Conservation (phyloP, 2,329 filamentous ascomycete species). For the Teratosphaeriaceae sp. region DNA sequence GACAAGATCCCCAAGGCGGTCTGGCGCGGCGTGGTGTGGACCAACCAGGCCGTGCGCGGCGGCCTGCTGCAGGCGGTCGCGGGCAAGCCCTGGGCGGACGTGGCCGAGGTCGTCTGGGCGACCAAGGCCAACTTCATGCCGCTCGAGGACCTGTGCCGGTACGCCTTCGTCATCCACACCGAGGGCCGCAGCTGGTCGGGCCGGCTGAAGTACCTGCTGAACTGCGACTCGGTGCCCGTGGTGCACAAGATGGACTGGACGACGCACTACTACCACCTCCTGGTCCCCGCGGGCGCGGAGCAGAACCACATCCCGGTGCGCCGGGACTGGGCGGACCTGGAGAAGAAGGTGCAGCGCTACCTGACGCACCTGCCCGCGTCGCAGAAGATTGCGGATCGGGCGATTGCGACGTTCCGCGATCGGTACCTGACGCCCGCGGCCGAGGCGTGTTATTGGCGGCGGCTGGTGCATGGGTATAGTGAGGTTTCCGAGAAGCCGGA, state of each 20-base stretch:
- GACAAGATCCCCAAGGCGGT: constrained; percentile 24
- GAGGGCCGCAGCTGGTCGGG: constrained; percentile 25
- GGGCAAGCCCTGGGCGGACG: constrained; percentile 32
- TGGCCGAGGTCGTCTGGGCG: constrained; percentile 23
- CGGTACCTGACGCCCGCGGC: constrained; percentile 2
- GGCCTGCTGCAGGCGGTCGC: constrained; percentile 24
- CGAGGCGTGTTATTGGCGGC: constrained; percentile 3
- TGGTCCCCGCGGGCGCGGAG: constrained; percentile 15
- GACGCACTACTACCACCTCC: constrained; percentile 21
- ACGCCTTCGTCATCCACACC: constrained; percentile 22
- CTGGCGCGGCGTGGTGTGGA: constrained; percentile 26
- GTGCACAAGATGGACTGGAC: constrained; percentile 23
- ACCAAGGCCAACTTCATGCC: constrained; percentile 15
- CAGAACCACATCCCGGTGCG: constrained; percentile 25
- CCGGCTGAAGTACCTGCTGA: constrained; percentile 23
- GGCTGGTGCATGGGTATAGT: constrained; percentile 1
- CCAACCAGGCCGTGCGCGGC: constrained; percentile 21
- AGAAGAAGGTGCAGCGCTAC: constrained; percentile 15
- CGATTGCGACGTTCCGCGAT: not conserved
- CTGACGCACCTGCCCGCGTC: not conserved
- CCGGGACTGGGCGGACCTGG: constrained; percentile 22
- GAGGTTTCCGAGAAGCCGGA: not conserved
- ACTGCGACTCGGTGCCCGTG: constrained; percentile 23
- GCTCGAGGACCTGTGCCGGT: constrained; percentile 24
- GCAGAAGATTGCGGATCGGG: not conserved